Evolutionary conservation across 1,284 basidiomycete genomes (phyloP), one percentile per base, ranked within the genome.

Genomic region (Lignosus rhinocerotis): DNA sequence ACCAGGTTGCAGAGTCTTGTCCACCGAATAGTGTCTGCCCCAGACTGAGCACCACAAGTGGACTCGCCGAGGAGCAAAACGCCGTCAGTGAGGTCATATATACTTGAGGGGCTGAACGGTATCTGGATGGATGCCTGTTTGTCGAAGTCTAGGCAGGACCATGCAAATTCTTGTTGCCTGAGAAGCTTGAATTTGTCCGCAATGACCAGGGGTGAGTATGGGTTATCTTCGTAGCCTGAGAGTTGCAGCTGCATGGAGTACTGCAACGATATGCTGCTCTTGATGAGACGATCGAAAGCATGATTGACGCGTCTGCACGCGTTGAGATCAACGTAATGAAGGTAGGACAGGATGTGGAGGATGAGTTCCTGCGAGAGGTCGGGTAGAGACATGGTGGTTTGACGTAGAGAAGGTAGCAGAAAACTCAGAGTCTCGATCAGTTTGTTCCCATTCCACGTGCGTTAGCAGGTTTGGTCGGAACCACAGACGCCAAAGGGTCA

Each of bases 21-120:
- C 58, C 61, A 58, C 11, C 62, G 60, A 10, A 62, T 46, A 14
- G 41, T 53, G 47, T 60, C 52, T 16, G 63, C 60, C 10, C 60
- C 60, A 2, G 51, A 54, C 38, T 62, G 55, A 1, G 51, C 41
- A 4, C 58, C 56, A 6, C 58, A 61, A 21, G 52, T 38, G 3
- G 61, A 58, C 48, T 77, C 70, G 2, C 79, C 80, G 11, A 80
- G 69, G 12, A 81, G 59, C 56, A 80, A 80, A 0, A 77, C 61
- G 4, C 78, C 78, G 1, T 70, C 75, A 4, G 75, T 74, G 33
- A 81, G 72, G 60, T 82, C 79, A 52, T 80, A 81, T 39, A 81
- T 77, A 21, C 76, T 25, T 72, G 68, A 41, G 19, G 53, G 64
- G 25, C 42, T 55, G 58, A 63, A 63, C 12, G 59, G 56, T n/a